Percentiles rank a stretch among this genome's conserved stretches.
Evolutionary conservation across 2,329 filamentous ascomycete species (phyloP).

Genomic region (Neoarthrinium moseri): DNA sequence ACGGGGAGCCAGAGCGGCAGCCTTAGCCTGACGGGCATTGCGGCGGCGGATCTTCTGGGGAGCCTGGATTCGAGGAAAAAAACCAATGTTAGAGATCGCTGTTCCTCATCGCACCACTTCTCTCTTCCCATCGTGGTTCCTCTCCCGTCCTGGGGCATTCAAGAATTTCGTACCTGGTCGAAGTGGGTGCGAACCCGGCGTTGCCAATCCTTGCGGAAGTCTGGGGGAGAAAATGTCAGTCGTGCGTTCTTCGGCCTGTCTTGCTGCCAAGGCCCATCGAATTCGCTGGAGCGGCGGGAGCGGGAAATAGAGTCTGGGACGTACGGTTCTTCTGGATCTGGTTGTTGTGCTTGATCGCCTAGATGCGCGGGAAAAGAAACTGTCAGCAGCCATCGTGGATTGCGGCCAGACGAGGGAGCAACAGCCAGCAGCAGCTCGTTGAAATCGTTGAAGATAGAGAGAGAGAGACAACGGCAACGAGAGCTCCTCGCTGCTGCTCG

Average conservation of each 20-base stretch:
- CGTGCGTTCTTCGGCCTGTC: slow-evolving; percentile 19
- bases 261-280: slow-evolving; percentile 20
- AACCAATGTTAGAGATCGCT: neutral
- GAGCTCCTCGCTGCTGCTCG: no score
- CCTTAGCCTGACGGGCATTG: slow-evolving; percentile 89
- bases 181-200: slow-evolving; percentile 98
- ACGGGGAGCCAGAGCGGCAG: slow-evolving; percentile 89
- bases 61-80: slow-evolving; percentile 57
- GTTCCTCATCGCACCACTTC: neutral
- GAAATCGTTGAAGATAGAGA: no score
- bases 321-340: slow-evolving; percentile 94
- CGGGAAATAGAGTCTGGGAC: slow-evolving; percentile 25
- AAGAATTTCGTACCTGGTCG: slow-evolving; percentile 72
- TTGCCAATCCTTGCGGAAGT: slow-evolving; percentile 99
- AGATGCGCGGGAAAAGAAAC: slow-evolving; percentile 30
- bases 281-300: slow-evolving; percentile 2
- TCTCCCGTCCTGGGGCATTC: slow-evolving; percentile 15
- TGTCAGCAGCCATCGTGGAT: slow-evolving; percentile 29
- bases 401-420: slow-evolving; percentile 7
- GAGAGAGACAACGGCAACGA: no score
- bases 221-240: slow-evolving; percentile 49
- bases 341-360: slow-evolving; percentile 99
- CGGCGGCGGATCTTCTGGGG: slow-evolving; percentile 94
- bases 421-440: no score
- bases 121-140: neutral